Evolutionary conservation across 148 eudicot genomes (phyloP), one percentile per base, ranked within the genome.

Genomic region (Chenopodium formosanum): DNA sequence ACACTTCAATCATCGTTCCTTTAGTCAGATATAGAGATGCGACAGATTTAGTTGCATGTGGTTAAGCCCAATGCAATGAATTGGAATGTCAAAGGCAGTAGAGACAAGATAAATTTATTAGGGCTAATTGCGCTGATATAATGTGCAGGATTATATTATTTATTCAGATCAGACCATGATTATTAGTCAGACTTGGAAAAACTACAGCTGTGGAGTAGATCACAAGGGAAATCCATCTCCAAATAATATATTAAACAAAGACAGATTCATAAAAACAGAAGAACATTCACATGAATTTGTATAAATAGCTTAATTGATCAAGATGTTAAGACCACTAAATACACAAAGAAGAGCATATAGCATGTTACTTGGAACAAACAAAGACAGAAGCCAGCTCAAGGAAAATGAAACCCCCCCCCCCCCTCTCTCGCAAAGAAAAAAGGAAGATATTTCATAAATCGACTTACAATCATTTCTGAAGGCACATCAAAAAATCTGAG

Each of bases 401-500:
- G 20, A 40, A 4, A 40, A 40, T 40, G 44, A 5, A 40, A 5
- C 44, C 32, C 32, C 32, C 32, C 32, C 32, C 32, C 32, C 32
- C 40, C 40, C 40, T 23, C 23, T 23, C 23, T 23, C 23, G 23
- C 23, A 23, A 23, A 23, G 23, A 34, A 34, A 34, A 34, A 23
- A 66, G 50, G 11, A 29, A 19, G 76, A 56, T 13, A 22, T 16
- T 37, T 40, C 10, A 46, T 16, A 44, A 66, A 31, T 27, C 29
- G n/a, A 16, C 97, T 96, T 90, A 94, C 98, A 69, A 65, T 86
- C 53, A 69, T 58, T 83, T 86, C 84, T 66, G 91, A 78, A 66
- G 86, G 88, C 70, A 81, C 70, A 81, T 88, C 81, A 67, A 82
- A 76, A 82, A 94, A 96, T 86, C 91, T 87, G 90, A 96, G 89